These are phyloP conservation scores for Rhodosporidiobolus odoratus DNA, from an alignment of 768 basidiomycete genomes.

Conservation along the genomic window DNA sequence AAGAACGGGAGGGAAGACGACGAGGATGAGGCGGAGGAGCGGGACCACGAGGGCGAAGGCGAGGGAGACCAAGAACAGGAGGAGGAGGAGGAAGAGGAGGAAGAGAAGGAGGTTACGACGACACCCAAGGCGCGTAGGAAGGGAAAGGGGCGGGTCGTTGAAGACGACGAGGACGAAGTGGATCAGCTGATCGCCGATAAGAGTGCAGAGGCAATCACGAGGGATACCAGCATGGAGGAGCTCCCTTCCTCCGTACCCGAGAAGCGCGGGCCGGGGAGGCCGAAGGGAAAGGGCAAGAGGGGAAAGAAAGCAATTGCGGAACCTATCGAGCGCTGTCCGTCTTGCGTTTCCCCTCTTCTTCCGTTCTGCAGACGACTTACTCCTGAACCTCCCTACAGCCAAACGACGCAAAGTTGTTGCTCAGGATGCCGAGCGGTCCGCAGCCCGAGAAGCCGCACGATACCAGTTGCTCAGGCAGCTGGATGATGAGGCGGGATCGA, in stretches of 20 bases:
- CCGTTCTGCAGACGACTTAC: not conserved
- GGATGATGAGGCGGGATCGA: constrained; percentile 9
- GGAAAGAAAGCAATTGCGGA: constrained; percentile 2
- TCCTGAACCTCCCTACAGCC: not conserved
- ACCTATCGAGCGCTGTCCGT: constrained; percentile 15
- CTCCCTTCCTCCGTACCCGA: not conserved
- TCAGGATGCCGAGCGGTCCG: not conserved
- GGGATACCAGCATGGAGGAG: constrained; percentile 9
- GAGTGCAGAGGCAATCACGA: not conserved
- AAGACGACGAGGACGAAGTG: constrained; percentile 1
- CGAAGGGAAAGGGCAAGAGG: constrained; percentile 1
- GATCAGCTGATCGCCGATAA: not conserved
- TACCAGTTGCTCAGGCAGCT: constrained; percentile 17
- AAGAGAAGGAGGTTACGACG: not conserved
- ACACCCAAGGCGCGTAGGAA: not conserved
- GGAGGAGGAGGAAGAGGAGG: not conserved
- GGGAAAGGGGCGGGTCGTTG: not conserved
- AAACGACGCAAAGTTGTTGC: constrained; percentile 19
- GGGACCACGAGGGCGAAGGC: constrained; percentile 21
- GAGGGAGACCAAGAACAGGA: not conserved
- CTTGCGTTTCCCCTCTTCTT: not conserved
- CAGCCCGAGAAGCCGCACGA: constrained; percentile 3
- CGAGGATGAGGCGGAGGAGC: not conserved
- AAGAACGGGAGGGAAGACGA: not conserved
- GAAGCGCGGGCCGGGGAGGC: not conserved